Conservation (phyloP, 257 asterid genomes). For the Solanum virginianum region DNA sequence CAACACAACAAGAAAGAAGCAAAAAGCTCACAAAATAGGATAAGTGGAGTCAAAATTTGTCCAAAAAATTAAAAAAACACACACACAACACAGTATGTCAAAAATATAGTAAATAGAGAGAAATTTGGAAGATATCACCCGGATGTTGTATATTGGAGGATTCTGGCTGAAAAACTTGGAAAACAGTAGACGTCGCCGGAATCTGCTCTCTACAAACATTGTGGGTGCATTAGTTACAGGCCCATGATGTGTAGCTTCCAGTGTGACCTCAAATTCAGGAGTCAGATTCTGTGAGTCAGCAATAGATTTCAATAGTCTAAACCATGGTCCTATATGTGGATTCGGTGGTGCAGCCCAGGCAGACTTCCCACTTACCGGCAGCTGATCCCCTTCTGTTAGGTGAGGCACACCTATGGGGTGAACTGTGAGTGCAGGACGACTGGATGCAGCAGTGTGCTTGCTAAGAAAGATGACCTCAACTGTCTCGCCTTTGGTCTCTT, state of each 20-base stretch:
- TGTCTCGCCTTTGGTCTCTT: constrained; percentile 14
- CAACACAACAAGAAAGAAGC: no score
- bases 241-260: constrained; percentile 33
- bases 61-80: no score
- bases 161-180: no score
- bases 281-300: constrained; percentile 15
- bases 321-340: constrained; percentile 28
- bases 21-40: no score
- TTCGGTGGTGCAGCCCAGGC: constrained; percentile 34
- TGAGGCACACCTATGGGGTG: constrained; percentile 35
- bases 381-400: constrained; percentile 13
- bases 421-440: constrained; percentile 22
- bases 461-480: constrained; percentile 24
- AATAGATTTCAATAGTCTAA: constrained; percentile 18
- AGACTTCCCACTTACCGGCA: constrained; percentile 20
- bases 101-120: no score
- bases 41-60: no score
- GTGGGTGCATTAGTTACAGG: constrained; percentile 24
- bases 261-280: constrained; percentile 28
- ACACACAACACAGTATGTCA: no score
- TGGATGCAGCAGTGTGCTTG: constrained; percentile 23
- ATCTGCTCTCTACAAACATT: constrained; percentile 25
- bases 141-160: no score
- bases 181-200: no score
- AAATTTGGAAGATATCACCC: no score